Evolutionary conservation across 192 early-diverging fungal genomes (phyloP), one percentile per base, ranked within the genome.

Genomic region (Kickxella alabastrina): DNA sequence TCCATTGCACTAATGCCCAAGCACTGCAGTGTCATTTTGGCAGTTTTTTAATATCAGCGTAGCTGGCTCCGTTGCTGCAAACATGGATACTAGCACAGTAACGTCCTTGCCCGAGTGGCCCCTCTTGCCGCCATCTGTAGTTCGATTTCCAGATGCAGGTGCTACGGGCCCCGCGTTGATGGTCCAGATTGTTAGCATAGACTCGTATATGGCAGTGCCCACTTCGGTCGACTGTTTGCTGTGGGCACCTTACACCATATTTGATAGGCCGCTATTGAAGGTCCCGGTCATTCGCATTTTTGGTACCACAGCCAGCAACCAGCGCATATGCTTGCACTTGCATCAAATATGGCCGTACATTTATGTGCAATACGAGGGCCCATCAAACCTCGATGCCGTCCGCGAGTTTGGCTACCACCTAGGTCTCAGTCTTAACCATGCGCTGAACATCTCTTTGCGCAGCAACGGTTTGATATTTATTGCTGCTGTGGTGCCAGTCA

Each of bases 331-430:
- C 63, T 38, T 93, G n/a, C 92, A 92, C 59, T 57, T 96, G 10
- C 93, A 96, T 47, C 81, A 87, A 61, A 86, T 87, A 24, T 68
- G 60, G 57, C 93, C 89, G 1, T 93, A 96, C 55, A 78, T 96
- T 34, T 91, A 86, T 62, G 76, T 96, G 4, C 81, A 75, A 3
- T 93, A 90, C 19, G 39, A 39, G 6, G 71, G 71, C 6, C 24
- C 44, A 7, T 46, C 40, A 8, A 43, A 38, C 15, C 8, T 61
- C 18, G 49, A 39, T 3, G 28, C 71, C 2, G 57, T 63, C 12
- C 49, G 54, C 14, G 43, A 50, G 53, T 74, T 59, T 43, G 57
- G 64, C 15, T 46, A 61, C 37, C 40, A 64, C 26, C 49, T 78
- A 28, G 49, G 59, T 0, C 45, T 60, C 15, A 82, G 84, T 51